Evolutionary conservation across 176 grass and related monocot genomes (phyloP).

Genomic region (Puccinellia tenuiflora): DNA sequence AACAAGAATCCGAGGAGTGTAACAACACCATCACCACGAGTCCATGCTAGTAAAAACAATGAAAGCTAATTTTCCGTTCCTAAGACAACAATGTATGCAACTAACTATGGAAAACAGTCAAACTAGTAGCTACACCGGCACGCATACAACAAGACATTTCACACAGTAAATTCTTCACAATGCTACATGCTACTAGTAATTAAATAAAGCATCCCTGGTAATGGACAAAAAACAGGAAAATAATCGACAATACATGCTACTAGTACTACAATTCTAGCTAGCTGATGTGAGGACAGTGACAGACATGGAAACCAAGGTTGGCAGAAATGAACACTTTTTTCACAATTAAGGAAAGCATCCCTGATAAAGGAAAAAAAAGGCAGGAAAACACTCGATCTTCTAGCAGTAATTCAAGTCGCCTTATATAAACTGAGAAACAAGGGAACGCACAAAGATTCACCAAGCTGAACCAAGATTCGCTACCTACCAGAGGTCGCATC

Average conservation of each 20-base stretch:
- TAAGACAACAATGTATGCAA: neutral
- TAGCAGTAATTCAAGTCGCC: too few species aligned
- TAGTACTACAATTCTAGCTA: neutral
- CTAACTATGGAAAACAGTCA: neutral
- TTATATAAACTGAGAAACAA: neutral
- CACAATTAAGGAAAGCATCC: neutral
- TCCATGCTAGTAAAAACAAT: neutral
- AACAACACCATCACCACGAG: neutral
- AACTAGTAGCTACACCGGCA: neutral
- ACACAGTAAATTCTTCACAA: neutral
- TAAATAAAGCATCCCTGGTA: too few species aligned
- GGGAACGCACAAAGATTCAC: conserved; percentile 3
- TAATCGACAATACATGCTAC: too few species aligned
- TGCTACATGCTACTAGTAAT: too few species aligned
- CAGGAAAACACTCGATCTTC: too few species aligned
- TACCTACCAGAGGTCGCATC: neutral
- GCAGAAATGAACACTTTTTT: neutral
- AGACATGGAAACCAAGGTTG: neutral
- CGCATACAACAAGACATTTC: neutral
- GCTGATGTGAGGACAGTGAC: neutral
- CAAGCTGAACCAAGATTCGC: neutral
- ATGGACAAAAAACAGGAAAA: too few species aligned
- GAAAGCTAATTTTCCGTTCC: neutral
- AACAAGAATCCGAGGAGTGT: neutral
- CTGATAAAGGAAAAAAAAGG: neutral